Evolutionary conservation across 768 basidiomycete genomes (phyloP), one percentile per base, ranked within the genome.

Genomic region (Candolleomyces eurysporus): DNA sequence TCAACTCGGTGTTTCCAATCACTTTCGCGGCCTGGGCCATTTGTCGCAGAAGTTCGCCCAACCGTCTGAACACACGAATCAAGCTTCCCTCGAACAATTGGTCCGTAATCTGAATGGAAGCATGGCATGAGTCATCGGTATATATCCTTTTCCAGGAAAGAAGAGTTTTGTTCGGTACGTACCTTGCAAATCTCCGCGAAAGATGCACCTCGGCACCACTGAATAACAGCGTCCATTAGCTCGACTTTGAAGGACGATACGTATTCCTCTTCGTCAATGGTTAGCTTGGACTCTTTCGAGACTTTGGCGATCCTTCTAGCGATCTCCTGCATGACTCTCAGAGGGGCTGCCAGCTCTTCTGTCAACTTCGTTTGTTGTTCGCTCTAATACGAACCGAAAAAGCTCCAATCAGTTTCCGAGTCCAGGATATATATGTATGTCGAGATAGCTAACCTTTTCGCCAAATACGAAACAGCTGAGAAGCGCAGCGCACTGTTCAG

Each of bases 131-230:
- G 21, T n/a, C 50, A 45, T 5, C 26, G 26, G 26, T 26, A 26
- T 26, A 26, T 26, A 26, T 26, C 26, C 26, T 26, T 26, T 26
- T 26, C 26, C 26, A 26, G 26, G 26, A 26, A 26, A 26, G 26
- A 26, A 26, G 26, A 26, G 26, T 26, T 26, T 26, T 4, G 26
- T 26, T 26, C 26, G 26, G 26, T 26, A 26, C 26, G 26, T 48
- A 92, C 96, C 86, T 97, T 97, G 84, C 92, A 94, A 59, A 98
- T 94, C 26, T 99, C 96, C 0, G 91, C 80, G 75, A 99, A 99
- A 30, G 92, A 93, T 16, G 95, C 92, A 4, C 97, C 97, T n/a
- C 93, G 87, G 77, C 96, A 98, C 97, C 97, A 99, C 63, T 94
- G 91, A 40, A 94, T 82, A 10, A 98, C 97, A 0, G 92, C 93